Conservation (phyloP, 139 green algal genomes). For the Ettlia oleoabundans region DNA sequence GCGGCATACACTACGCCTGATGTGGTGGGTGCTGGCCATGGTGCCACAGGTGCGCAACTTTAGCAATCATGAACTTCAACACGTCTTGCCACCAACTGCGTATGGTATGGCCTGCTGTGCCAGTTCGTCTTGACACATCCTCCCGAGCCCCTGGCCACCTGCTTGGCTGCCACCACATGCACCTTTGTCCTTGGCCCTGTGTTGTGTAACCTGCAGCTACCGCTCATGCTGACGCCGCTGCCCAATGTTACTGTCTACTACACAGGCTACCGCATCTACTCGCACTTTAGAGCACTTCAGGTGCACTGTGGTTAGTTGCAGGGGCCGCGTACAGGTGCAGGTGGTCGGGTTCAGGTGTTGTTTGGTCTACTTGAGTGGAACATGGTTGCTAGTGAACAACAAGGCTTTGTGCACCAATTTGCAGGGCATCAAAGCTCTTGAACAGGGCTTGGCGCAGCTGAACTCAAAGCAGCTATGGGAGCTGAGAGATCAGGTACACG, state of each 20-base stretch:
- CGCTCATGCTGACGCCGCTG: slow-evolving; percentile 64
- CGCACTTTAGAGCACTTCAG: slow-evolving; percentile 58
- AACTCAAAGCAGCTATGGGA: slow-evolving; percentile 42
- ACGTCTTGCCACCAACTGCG: no score
- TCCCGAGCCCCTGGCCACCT: slow-evolving; percentile 10
- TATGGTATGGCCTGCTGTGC: neutral
- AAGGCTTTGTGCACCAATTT: neutral
- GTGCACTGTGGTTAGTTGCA: neutral
- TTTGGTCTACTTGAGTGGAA: neutral
- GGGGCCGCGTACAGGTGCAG: neutral
- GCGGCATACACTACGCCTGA: slow-evolving; percentile 43
- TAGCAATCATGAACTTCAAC: no score
- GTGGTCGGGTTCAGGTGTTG: neutral
- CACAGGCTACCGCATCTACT: slow-evolving; percentile 65
- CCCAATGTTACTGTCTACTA: slow-evolving; percentile 81
- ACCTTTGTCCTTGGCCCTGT: slow-evolving; percentile 30
- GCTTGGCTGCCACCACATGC: no score
- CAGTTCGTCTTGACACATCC: slow-evolving; percentile 8
- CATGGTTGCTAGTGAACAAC: neutral
- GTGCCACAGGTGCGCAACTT: slow-evolving; percentile 47
- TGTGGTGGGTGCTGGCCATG: slow-evolving; percentile 42
- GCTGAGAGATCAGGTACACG: slow-evolving; percentile 39
- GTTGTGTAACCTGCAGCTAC: slow-evolving; percentile 41
- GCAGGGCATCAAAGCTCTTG: slow-evolving; percentile 42
- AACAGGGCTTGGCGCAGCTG: slow-evolving; percentile 37